Evolutionary conservation across 2,329 filamentous ascomycete genomes (phyloP).

Genomic region (Alternaria viburni): DNA sequence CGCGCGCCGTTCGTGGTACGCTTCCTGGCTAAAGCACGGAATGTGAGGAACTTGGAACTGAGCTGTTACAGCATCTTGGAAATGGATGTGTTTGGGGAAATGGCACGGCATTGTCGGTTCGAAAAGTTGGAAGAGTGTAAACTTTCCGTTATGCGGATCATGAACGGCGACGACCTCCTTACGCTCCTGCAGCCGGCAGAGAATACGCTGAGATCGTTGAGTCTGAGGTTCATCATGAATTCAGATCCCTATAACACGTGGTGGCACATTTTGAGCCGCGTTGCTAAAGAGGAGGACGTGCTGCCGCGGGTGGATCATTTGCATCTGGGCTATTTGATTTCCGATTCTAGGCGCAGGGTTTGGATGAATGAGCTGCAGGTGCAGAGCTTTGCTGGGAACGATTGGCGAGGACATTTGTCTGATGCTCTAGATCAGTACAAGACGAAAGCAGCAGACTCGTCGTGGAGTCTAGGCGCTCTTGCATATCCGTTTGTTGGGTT

Average conservation of each 20-base stretch:
- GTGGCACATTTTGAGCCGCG: constrained; percentile 16
- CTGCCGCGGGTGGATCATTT: constrained; percentile 13
- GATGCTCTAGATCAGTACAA: constrained; percentile 2
- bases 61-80: constrained; percentile 36
- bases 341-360: background rate
- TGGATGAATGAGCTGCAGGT: constrained; percentile 12
- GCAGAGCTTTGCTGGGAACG: constrained; percentile 4
- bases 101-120: constrained; percentile 30
- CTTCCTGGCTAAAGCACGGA: constrained; percentile 31
- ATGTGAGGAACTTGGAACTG: constrained; percentile 22
- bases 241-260: constrained; percentile 17
- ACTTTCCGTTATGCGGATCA: constrained; percentile 24
- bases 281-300: constrained; percentile 7
- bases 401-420: constrained; percentile 12
- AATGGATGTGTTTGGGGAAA: constrained; percentile 26
- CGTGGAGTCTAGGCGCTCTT: constrained; percentile 25
- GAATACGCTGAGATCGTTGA: constrained; percentile 14
- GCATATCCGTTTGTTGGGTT: constrained; percentile 28
- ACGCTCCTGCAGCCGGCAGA: constrained; percentile 18
- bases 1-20: constrained; percentile 35
- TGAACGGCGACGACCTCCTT: constrained; percentile 15
- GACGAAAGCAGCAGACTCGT: constrained; percentile 14
- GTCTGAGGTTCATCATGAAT: constrained; percentile 19
- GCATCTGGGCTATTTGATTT: constrained; percentile 19
- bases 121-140: constrained; percentile 18